Evolutionary conservation across 768 basidiomycete genomes (phyloP).

Genomic region (Tephrocybe sp.): DNA sequence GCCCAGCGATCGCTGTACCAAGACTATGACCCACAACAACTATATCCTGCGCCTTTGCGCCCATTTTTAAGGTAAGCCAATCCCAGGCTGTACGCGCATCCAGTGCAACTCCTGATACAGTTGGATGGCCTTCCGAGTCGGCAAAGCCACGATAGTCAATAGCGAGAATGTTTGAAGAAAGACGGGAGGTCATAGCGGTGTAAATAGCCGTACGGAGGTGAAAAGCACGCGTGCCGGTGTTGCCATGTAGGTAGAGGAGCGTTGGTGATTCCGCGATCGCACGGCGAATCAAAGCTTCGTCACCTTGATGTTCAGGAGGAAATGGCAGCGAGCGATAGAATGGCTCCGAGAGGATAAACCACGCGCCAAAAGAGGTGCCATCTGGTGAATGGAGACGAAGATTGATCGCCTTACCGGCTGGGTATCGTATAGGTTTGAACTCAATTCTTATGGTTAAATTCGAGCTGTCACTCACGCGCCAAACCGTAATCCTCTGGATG

Average conservation of each 20-base stretch:
- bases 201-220: slow-evolving; percentile 51
- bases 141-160: slow-evolving; percentile 79
- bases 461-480: slow-evolving; percentile 30
- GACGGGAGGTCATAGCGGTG: slow-evolving; percentile 43
- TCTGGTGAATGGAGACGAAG: slow-evolving; percentile 58
- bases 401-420: slow-evolving; percentile 63
- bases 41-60: slow-evolving; percentile 47
- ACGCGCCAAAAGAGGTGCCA: slow-evolving; percentile 62
- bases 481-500: slow-evolving; percentile 39
- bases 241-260: slow-evolving; percentile 72
- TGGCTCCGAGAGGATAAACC: slow-evolving; percentile 58
- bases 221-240: slow-evolving; percentile 61
- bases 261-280: slow-evolving; percentile 44
- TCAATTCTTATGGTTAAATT: neutral
- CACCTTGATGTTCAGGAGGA: slow-evolving; percentile 26
- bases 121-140: slow-evolving; percentile 64
- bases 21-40: slow-evolving; percentile 73
- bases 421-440: neutral
- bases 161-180: slow-evolving; percentile 58
- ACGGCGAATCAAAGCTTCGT: slow-evolving; percentile 20
- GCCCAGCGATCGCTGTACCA: slow-evolving; percentile 64
- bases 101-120: slow-evolving; percentile 51
- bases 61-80: slow-evolving; percentile 47
- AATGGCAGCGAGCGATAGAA: slow-evolving; percentile 37
- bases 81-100: slow-evolving; percentile 67